Conservation (phyloP, 2,329 filamentous ascomycete species). For the Cladosporium cucumerinum region DNA sequence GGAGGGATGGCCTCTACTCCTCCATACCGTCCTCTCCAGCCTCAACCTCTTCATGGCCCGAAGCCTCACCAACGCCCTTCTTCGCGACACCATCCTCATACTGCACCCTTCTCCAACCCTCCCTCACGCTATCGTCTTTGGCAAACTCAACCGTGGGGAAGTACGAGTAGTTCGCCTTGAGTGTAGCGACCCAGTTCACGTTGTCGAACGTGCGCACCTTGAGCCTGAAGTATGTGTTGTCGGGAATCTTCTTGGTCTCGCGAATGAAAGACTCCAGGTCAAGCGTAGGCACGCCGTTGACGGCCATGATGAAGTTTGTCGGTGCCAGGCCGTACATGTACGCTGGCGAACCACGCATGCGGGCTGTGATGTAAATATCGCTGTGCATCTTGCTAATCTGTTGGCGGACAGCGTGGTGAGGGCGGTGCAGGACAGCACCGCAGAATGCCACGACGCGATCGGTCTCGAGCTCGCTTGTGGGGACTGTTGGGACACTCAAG, state of each 20-base stretch:
- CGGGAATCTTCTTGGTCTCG: slow-evolving; percentile 81
- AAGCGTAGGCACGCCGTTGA: slow-evolving; percentile 82
- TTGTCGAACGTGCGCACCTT: slow-evolving; percentile 98
- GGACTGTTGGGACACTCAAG: slow-evolving; percentile 77
- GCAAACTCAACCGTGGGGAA: slow-evolving; percentile 65
- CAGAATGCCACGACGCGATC: slow-evolving; percentile 91
- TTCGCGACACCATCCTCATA: slow-evolving; percentile 48
- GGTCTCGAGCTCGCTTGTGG: slow-evolving; percentile 87
- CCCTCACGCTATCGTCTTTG: slow-evolving; percentile 51
- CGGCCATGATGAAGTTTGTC: slow-evolving; percentile 95
- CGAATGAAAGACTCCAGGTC: slow-evolving; percentile 77
- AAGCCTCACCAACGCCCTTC: slow-evolving; percentile 32
- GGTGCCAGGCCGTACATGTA: slow-evolving; percentile 91
- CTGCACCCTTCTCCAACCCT: slow-evolving; percentile 55
- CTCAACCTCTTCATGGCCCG: slow-evolving; percentile 11
- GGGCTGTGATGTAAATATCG: slow-evolving; percentile 90
- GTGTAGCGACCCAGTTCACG: slow-evolving; percentile 97
- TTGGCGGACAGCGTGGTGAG: slow-evolving; percentile 93
- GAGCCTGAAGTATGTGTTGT: slow-evolving; percentile 97
- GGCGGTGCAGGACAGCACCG: slow-evolving; percentile 85
- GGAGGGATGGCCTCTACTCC: neutral
- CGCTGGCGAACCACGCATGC: slow-evolving; percentile 75
- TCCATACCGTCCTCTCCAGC: slow-evolving; percentile 9
- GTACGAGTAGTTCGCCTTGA: slow-evolving; percentile 99
- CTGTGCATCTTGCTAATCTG: slow-evolving; percentile 96